These are phyloP conservation scores for Zopfia rhizophila DNA, from an alignment of 2,329 filamentous ascomycete genomes.

Conservation along the genomic window DNA sequence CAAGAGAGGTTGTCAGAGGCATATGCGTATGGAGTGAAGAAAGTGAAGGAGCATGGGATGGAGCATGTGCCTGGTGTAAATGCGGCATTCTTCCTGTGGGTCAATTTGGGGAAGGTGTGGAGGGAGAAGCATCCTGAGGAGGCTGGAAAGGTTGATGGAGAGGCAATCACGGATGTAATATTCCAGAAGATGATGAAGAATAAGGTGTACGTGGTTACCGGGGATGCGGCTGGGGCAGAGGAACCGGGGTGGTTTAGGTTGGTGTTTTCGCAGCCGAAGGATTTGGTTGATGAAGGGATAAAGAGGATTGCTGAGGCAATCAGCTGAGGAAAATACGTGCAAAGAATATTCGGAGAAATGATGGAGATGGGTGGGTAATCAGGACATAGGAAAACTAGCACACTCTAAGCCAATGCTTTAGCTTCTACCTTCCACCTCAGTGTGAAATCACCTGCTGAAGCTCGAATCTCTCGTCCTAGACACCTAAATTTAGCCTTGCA, in stretches of 20 bases:
- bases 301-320: conserved; percentile 30
- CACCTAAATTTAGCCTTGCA: too few relatives aligned
- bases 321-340: background rate
- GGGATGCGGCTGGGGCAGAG: conserved; percentile 50
- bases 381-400: too few relatives aligned
- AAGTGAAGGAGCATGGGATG: conserved; percentile 55
- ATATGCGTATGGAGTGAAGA: conserved; percentile 51
- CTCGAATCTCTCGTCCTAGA: too few relatives aligned
- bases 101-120: conserved; percentile 54
- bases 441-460: too few relatives aligned
- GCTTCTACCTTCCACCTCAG: too few relatives aligned
- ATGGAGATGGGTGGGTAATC: too few relatives aligned
- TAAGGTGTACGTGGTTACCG: conserved; percentile 51
- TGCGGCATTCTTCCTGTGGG: conserved; percentile 66
- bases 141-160: conserved; percentile 24
- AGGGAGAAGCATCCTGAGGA: conserved; percentile 25
- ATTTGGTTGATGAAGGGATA: conserved; percentile 46
- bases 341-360: too few relatives aligned
- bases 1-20: conserved; percentile 50
- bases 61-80: conserved; percentile 60
- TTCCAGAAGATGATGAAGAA: conserved; percentile 46
- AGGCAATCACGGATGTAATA: conserved; percentile 19
- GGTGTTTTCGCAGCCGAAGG: conserved; percentile 50
- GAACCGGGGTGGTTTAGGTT: conserved; percentile 54
- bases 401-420: too few relatives aligned